These are phyloP conservation scores for Sporothrix brasiliensis DNA, from an alignment of 2,329 filamentous ascomycete species.

Conservation along the genomic window DNA sequence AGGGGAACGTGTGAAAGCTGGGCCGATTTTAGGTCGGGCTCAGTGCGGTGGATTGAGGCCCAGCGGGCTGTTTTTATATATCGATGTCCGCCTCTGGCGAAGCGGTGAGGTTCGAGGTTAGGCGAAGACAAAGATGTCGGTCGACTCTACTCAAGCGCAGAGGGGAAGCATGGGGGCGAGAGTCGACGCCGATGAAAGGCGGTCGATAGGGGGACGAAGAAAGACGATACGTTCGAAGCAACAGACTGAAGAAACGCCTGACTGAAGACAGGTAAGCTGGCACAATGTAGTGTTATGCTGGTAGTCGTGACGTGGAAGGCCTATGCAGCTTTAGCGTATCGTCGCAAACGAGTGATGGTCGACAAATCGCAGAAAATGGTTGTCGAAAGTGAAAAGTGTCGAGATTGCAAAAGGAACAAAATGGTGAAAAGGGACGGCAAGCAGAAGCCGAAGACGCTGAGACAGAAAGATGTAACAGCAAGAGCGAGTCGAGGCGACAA, in stretches of 20 bases:
- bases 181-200: slow-evolving; percentile 28
- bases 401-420: neutral
- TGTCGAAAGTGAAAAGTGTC: neutral
- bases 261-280: neutral
- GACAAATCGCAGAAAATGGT: neutral
- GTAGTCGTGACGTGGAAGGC: slow-evolving; percentile 11
- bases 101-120: slow-evolving; percentile 25
- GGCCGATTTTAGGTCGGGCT: slow-evolving; percentile 15
- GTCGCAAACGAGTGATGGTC: neutral
- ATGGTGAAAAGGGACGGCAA: neutral
- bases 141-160: slow-evolving; percentile 19
- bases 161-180: slow-evolving; percentile 28
- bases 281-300: neutral
- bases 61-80: slow-evolving; percentile 17
- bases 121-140: slow-evolving; percentile 1
- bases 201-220: slow-evolving; percentile 5
- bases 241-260: slow-evolving; percentile 7
- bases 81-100: slow-evolving; percentile 5
- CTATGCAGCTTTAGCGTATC: neutral
- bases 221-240: slow-evolving; percentile 1
- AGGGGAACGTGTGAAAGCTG: neutral
- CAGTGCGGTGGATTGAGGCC: neutral
- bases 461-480: slow-evolving; percentile 5
- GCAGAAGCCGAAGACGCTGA: neutral
- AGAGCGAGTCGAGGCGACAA: slow-evolving; percentile 3